Evolutionary conservation across 2,329 filamentous ascomycete species (phyloP).

Genomic region (Colletotrichum caudatum): DNA sequence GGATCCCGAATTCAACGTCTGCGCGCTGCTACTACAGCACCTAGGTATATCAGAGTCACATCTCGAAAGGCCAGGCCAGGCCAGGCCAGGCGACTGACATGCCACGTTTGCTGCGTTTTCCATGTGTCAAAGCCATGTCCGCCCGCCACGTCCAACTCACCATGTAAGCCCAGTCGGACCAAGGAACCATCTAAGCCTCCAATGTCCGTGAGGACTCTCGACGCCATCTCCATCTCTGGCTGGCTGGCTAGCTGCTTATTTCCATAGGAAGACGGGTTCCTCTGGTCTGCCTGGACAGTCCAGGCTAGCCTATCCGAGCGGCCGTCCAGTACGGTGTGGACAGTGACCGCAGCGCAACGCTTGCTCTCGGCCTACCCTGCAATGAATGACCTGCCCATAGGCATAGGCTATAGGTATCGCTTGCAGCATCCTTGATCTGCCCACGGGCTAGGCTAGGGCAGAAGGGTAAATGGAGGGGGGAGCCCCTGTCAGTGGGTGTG

Average conservation of each 20-base stretch:
- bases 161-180: neutral
- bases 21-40: neutral
- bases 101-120: neutral
- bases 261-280: neutral
- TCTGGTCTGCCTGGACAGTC: neutral
- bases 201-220: neutral
- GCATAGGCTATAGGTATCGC: neutral
- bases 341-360: neutral
- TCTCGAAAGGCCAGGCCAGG: neutral
- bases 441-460: constrained; percentile 1
- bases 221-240: neutral
- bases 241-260: neutral
- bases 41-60: neutral
- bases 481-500: constrained; percentile 12
- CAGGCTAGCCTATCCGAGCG: neutral
- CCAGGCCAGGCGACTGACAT: neutral
- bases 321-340: constrained; percentile 6
- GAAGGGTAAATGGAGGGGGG: neutral
- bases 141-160: neutral
- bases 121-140: neutral
- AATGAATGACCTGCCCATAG: neutral
- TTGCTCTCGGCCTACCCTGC: constrained; percentile 7
- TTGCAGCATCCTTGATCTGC: constrained; percentile 18
- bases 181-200: neutral
- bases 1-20: neutral